A percentile compares a stretch with the other conserved stretches of the same genome.
phyloP scores from a whole-genome alignment of 345 rosid species.

The Arabidopsis arenosa region DNA sequence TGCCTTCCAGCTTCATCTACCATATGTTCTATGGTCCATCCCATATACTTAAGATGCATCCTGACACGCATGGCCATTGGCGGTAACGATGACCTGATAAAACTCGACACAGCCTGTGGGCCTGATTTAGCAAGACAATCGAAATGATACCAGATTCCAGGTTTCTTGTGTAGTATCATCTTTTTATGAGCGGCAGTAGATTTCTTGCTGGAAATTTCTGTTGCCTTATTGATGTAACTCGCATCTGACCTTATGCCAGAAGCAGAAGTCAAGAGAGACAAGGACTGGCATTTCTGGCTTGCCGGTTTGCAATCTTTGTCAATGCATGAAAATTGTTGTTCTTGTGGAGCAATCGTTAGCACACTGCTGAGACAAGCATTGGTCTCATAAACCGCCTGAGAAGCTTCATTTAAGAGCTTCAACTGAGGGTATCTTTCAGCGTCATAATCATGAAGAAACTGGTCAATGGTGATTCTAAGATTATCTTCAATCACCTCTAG shows the following conservation, averaged over 20 bases:
- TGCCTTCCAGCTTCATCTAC: slow-evolving; percentile 14
- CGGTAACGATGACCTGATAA: slow-evolving; percentile 26
- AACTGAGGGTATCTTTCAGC: slow-evolving; percentile 30
- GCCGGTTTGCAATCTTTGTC: slow-evolving; percentile 29
- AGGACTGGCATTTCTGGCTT: slow-evolving; percentile 36
- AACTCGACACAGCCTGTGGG: slow-evolving; percentile 59
- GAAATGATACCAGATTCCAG: slow-evolving; percentile 52
- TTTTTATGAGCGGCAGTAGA: slow-evolving; percentile 15
- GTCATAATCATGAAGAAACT: slow-evolving; percentile 36
- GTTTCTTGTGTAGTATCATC: slow-evolving; percentile 2
- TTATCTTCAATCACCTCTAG: slow-evolving; percentile 59
- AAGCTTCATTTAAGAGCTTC: slow-evolving; percentile 25
- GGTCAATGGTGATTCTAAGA: slow-evolving; percentile 42
- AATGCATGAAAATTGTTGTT: slow-evolving; percentile 21
- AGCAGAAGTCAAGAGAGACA: slow-evolving; percentile 38
- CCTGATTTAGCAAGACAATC: slow-evolving; percentile 56
- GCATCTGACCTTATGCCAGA: slow-evolving; percentile 37
- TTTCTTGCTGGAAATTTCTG: slow-evolving; percentile 39
- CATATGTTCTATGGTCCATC: slow-evolving; percentile 61
- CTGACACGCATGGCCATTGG: slow-evolving; percentile 35
- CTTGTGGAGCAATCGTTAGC: slow-evolving; percentile 38
- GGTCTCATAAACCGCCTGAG: slow-evolving; percentile 34
- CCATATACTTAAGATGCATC: slow-evolving; percentile 62
- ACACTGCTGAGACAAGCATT: slow-evolving; percentile 17
- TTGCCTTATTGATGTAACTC: slow-evolving; percentile 18